These are phyloP conservation scores for Suhomyces bribrorum DNA, from an alignment of 1,139 yeast species.

Conservation along the genomic window DNA sequence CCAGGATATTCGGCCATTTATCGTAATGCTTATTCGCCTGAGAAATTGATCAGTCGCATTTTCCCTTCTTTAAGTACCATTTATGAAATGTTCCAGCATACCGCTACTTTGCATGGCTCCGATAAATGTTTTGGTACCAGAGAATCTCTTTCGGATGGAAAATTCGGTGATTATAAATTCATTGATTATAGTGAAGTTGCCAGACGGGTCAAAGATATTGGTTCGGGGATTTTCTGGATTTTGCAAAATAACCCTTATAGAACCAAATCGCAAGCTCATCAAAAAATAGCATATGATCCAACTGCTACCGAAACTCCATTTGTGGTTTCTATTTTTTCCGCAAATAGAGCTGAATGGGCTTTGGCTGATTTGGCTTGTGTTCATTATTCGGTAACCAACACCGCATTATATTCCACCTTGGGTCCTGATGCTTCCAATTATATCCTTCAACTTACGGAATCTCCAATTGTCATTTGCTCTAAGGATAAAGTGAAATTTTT, in stretches of 20 bases:
- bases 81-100: constrained; percentile 48
- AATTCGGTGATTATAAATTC: constrained; percentile 50
- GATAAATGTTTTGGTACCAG: constrained; percentile 56
- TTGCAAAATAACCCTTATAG: constrained; percentile 46
- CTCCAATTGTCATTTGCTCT: constrained; percentile 56
- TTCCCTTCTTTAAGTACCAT: constrained; percentile 56
- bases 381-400: constrained; percentile 51
- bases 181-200: constrained; percentile 45
- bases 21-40: constrained; percentile 44
- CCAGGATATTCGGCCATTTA: constrained; percentile 57
- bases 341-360: constrained; percentile 62
- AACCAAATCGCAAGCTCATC: constrained; percentile 29
- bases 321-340: constrained; percentile 56
- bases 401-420: constrained; percentile 66
- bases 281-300: constrained; percentile 24
- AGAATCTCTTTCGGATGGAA: constrained; percentile 35
- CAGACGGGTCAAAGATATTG: constrained; percentile 50
- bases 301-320: constrained; percentile 35
- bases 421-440: constrained; percentile 61
- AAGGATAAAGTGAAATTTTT: constrained; percentile 48
- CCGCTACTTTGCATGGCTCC: constrained; percentile 38
- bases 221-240: constrained; percentile 64
- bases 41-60: constrained; percentile 40
- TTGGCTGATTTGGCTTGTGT: constrained; percentile 61
- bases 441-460: constrained; percentile 56